These are phyloP conservation scores for Backusella macrospora DNA, from an alignment of 192 early-diverging fungal genomes.

Conservation along the genomic window DNA sequence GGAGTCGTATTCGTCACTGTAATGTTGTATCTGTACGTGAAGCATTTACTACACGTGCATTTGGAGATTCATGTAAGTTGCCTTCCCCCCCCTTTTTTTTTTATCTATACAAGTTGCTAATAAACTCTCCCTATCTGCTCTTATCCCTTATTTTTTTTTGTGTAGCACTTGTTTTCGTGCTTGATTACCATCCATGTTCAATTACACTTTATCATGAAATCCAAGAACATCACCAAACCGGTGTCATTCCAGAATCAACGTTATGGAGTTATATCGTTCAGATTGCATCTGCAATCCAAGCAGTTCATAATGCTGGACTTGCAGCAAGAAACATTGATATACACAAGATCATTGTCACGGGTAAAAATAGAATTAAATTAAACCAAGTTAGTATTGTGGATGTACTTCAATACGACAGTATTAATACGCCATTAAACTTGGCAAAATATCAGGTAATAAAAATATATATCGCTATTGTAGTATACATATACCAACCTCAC, in stretches of 20 bases:
- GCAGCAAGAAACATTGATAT: constrained; percentile 77
- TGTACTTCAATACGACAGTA: constrained; percentile 70
- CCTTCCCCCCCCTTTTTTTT: too few relatives aligned
- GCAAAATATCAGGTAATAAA: constrained; percentile 57
- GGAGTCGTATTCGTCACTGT: constrained; percentile 82
- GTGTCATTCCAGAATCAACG: constrained; percentile 60
- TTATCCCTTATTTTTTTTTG: neutral
- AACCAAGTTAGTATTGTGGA: constrained; percentile 75
- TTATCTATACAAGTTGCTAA: too few relatives aligned
- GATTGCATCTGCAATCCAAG: constrained; percentile 71
- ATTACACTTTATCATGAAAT: constrained; percentile 56
- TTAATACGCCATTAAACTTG: constrained; percentile 50
- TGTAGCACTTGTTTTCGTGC: constrained; percentile 86
- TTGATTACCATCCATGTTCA: constrained; percentile 89
- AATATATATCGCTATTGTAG: neutral
- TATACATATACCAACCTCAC: neutral
- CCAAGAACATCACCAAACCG: constrained; percentile 59
- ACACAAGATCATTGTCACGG: constrained; percentile 81
- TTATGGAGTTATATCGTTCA: constrained; percentile 85
- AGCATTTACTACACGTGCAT: constrained; percentile 94
- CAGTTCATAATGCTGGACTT: constrained; percentile 80
- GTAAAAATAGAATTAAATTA: constrained; percentile 74
- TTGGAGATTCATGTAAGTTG: constrained; percentile 91
- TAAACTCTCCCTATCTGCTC: neutral
- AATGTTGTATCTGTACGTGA: constrained; percentile 87